phyloP scores from a whole-genome alignment of 2,329 filamentous ascomycete genomes.

The Colletotrichum sp. region DNA sequence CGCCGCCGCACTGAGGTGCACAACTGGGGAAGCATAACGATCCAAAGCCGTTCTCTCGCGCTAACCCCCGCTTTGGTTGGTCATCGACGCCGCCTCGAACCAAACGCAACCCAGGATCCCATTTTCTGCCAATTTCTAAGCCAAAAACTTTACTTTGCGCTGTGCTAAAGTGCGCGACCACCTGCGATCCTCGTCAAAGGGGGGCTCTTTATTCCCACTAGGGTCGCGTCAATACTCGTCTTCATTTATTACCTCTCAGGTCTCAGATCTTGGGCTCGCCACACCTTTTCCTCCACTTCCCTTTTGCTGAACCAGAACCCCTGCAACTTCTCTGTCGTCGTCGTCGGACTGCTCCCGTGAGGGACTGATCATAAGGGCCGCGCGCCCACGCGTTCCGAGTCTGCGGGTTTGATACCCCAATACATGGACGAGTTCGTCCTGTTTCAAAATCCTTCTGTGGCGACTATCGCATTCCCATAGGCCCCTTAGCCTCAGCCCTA shows the following conservation, averaged over 20 bases:
- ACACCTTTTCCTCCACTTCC: background rate
- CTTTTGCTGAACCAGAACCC: background rate
- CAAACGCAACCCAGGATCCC: background rate
- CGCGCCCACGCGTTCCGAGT: conserved; percentile 11
- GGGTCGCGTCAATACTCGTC: background rate
- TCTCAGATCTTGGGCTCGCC: background rate
- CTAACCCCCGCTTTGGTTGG: conserved; percentile 6
- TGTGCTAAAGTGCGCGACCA: background rate
- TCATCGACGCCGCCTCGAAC: background rate
- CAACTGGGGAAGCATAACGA: conserved; percentile 1
- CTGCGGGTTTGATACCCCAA: background rate
- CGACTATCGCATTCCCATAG: background rate
- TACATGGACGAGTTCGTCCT: conserved; percentile 15
- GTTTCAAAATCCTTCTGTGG: background rate
- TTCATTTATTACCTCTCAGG: conserved; percentile 2
- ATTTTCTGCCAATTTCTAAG: conserved; percentile 15
- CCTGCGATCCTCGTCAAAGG: background rate
- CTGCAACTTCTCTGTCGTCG: background rate
- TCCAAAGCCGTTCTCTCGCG: conserved; percentile 6
- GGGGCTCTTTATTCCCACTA: background rate
- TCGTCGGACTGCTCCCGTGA: background rate
- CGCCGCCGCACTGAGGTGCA: background rate
- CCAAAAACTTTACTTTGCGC: conserved; percentile 1
- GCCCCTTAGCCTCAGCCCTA: conserved; percentile 8
- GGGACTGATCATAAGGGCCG: conserved; percentile 18